Percentiles rank a stretch among this genome's conserved stretches.
Evolutionary conservation across 441 rosid species (phyloP).

Genomic region (Adansonia grandidieri): DNA sequence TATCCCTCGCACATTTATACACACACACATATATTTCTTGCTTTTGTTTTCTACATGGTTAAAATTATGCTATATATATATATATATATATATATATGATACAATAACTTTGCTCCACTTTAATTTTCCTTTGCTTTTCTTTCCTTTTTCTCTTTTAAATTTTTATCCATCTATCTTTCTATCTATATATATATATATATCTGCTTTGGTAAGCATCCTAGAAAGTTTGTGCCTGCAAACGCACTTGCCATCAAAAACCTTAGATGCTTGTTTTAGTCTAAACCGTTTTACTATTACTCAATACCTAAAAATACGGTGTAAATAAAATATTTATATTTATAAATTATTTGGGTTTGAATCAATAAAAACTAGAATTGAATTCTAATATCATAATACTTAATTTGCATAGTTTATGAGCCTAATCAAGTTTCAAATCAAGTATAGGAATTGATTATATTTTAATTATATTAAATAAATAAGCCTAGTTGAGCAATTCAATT

Average conservation of each 20-base stretch:
- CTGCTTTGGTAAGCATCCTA: constrained; percentile 32
- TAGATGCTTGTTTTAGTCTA: constrained; percentile 13
- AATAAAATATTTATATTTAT: too few relatives aligned
- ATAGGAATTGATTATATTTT: too few relatives aligned
- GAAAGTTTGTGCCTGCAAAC: constrained; percentile 21
- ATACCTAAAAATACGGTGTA: not conserved
- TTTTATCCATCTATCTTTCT: too few relatives aligned
- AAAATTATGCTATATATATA: not conserved
- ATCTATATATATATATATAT: not conserved
- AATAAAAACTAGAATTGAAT: too few relatives aligned
- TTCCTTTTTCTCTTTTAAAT: too few relatives aligned
- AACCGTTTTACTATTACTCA: too few relatives aligned
- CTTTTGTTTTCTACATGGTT: not conserved
- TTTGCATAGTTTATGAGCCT: too few relatives aligned
- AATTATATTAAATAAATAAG: too few relatives aligned
- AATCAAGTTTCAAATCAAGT: too few relatives aligned
- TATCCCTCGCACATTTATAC: not conserved
- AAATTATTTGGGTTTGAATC: too few relatives aligned
- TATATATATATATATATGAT: not conserved
- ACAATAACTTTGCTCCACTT: not conserved
- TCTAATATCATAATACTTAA: too few relatives aligned
- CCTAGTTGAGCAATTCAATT: too few relatives aligned
- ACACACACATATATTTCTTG: not conserved
- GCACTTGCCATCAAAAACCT: constrained; percentile 5
- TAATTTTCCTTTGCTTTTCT: not conserved